Evolutionary conservation across 192 early-diverging fungal genomes (phyloP), one percentile per base, ranked within the genome.

Genomic region (Coemansia sp.): DNA sequence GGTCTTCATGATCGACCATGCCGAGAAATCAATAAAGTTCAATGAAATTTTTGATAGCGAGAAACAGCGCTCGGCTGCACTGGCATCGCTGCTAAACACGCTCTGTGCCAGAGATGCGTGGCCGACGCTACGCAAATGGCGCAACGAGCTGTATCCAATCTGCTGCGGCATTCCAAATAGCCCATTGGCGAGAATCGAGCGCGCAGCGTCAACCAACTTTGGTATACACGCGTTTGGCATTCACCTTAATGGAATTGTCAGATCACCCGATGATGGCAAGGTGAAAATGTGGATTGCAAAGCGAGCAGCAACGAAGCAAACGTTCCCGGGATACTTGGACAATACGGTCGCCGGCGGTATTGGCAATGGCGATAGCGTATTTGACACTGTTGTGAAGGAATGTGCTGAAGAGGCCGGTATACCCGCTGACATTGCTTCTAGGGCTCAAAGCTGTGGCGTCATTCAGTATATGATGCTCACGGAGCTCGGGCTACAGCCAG

Each of bases 351-450:
- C 89, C 2, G 92, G 92, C 33, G 95, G 94, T 6, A 87, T 98
- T 53, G 84, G 84, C 20, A 63, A 73, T 30, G 77, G 77, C 4
- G 22, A 57, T 20, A 57, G 67, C 14, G 83, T 87, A 0, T 54
- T 72, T 25, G 87, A 87, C 19, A 87, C 88, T 6, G 82, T 93
- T 20, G 59, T 93, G 31, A 94, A 94, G 72, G 97, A 99, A 64
- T 93, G 89, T 64, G 80, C 82, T 41, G 97, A 99, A 74, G 97
- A 99, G 65, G 95, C 89, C 7, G 85, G 85, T 13, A 81, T 98
- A 47, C 79, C 86, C 0, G 30, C 27, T 1, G 50, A 81, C 2
- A 53, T 93, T 28, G 85, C 91, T 6, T 17, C 70, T 17, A 75
- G 71, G n/a, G 83, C 87, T 0, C 29, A 63, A 6, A 64, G 76